Evolutionary conservation across 2,329 filamentous ascomycete species (phyloP), one percentile per base, ranked within the genome.

Genomic region (Diaporthe amygdali): DNA sequence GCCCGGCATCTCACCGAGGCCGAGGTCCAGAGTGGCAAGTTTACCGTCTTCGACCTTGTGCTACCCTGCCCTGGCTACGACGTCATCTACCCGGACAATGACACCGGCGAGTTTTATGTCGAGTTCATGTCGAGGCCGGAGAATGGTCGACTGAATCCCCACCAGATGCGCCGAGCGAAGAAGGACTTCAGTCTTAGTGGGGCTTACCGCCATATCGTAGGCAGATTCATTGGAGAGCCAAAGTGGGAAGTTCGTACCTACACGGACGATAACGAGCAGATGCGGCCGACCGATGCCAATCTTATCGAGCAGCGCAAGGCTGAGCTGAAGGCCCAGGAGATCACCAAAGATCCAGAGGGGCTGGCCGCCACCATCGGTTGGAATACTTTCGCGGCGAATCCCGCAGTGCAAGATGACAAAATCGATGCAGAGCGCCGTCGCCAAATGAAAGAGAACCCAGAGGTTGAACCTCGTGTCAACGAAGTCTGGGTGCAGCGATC

Each of bases 51-150:
- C 78, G 96, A 99, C 78, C 79, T 98, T 73, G 95, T 99, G 15
- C 87, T 99, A 2, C 96, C 97, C 3, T 91, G 93, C n/a, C 96
- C 96, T 0, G 96, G 96, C 22, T 98, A 91, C 83, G 95, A 97
- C 76, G 89, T 98, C 47, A 81, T 93, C 44, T 99, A 98, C 79
- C 96, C 96, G 0, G 79, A 86, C 27, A 98, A 99, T 80, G 90
- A 90, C 44, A 90, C 97, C 73, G 94, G 93, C n/a, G 86, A 90
- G 3, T 97, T 92, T 80, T 99, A 98, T 83, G 88, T 88, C 74
- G 87, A 90, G 2, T 97, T 98, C 82, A 99, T 99, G 97, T 89
- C 83, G 39, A 92, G 88, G 66, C 88, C 93, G 59, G 88, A 90
- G 73, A 95, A 96, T 73, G 96, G 96, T 14, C 84, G 85, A 1